Conservation (phyloP, 345 rosid species). For the Excoecaria agallocha region DNA sequence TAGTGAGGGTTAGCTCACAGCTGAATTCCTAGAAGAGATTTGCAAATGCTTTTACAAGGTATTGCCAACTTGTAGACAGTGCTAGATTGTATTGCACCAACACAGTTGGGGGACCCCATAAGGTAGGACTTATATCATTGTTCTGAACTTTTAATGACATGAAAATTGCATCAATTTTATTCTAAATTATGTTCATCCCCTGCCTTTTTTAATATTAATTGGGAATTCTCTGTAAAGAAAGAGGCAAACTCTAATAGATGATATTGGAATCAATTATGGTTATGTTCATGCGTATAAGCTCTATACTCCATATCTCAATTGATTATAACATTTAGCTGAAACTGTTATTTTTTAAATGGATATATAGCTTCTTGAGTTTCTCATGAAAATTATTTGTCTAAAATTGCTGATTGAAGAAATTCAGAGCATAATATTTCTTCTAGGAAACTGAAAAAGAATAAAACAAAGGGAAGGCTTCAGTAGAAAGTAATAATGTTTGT, state of each 20-base stretch:
- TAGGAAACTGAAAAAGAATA: too few species aligned
- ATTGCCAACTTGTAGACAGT: conserved; percentile 74
- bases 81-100: conserved; percentile 89
- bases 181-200: background rate
- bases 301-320: too few species aligned
- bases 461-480: background rate
- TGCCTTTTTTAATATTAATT: too few species aligned
- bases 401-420: background rate
- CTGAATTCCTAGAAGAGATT: conserved; percentile 86
- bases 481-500: background rate
- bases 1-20: conserved; percentile 84
- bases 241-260: background rate
- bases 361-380: background rate
- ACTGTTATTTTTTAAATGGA: too few species aligned
- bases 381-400: background rate
- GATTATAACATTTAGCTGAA: too few species aligned
- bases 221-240: too few species aligned
- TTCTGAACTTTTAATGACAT: background rate
- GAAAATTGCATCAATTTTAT: background rate
- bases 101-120: conserved; percentile 72
- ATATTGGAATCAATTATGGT: background rate
- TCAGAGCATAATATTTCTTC: background rate
- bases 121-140: conserved; percentile 35
- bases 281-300: too few species aligned
- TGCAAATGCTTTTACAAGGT: conserved; percentile 74